These are phyloP conservation scores for Canavalia gladiata DNA, from an alignment of 306 rosid species.

Conservation along the genomic window DNA sequence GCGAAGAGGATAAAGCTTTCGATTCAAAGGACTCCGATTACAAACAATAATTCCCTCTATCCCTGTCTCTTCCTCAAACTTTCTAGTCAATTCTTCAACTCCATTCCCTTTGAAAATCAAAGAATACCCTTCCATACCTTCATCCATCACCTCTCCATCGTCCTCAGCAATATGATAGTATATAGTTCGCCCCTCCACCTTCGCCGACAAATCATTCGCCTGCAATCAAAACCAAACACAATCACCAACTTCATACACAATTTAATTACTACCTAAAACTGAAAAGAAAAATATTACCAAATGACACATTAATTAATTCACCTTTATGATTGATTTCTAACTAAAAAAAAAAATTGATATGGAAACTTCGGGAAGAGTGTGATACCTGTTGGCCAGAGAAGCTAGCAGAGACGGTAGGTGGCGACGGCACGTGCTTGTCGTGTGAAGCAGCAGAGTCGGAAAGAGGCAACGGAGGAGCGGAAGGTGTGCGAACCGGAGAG, in stretches of 20 bases:
- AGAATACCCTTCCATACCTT: constrained; percentile 59
- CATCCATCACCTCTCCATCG: constrained; percentile 79
- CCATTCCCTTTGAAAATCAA: constrained; percentile 79
- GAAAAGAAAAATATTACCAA: not conserved
- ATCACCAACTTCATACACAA: not conserved
- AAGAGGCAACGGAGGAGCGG: constrained; percentile 52
- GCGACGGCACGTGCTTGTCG: constrained; percentile 48
- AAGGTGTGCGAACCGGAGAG: constrained; percentile 46
- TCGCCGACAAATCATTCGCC: constrained; percentile 71
- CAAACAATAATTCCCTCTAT: constrained; percentile 78
- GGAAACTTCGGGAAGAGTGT: too few species aligned
- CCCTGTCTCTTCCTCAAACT: constrained; percentile 85
- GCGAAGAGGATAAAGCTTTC: constrained; percentile 82
- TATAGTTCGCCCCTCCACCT: constrained; percentile 76
- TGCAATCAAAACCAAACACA: constrained; percentile 47
- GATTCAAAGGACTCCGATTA: constrained; percentile 77
- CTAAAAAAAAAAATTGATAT: not conserved
- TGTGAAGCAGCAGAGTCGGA: constrained; percentile 53
- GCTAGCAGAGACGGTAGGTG: constrained; percentile 52
- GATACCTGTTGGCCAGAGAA: constrained; percentile 69
- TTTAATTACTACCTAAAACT: too few species aligned
- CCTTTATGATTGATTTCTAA: too few species aligned
- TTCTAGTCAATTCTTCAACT: constrained; percentile 76
- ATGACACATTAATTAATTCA: too few species aligned
- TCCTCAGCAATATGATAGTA: constrained; percentile 87